Evolutionary conservation across 768 basidiomycete genomes (phyloP), one percentile per base, ranked within the genome.

Genomic region (Boletus rubescentipes): DNA sequence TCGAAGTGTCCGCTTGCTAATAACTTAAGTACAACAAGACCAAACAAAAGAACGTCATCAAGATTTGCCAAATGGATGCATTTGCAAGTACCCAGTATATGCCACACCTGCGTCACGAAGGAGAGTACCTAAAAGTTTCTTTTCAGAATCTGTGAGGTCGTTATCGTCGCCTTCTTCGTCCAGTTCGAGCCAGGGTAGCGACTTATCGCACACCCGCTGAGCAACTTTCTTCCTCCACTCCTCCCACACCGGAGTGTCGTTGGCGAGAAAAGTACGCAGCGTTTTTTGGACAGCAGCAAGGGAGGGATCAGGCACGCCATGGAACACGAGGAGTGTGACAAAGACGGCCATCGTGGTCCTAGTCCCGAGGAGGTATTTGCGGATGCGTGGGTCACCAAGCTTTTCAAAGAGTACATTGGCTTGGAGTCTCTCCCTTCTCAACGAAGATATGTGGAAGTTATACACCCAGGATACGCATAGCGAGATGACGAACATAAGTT

Each of bases 401-500:
- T 49, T 57, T 8, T 29, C 10, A n/a, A 63, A 58, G 34, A 68
- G 46, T 10, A 68, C 34, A 12, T 62, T 16, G 47, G 49, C 53
- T 59, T 73, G 62, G 8, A 61, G 39, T 15, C 30, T 44, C 31
- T 61, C 57, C 8, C 56, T 60, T 21, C 75, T 72, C 67, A 75
- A 51, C 21, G 65, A 67, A 0, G 69, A 69, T 20, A 72, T 46
- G 18, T 51, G 55, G 18, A 57, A 63, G 15, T 67, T 73, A 54
- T 74, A 72, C 4, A 26, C n/a, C 72, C 72, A 73, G 5, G 72
- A 73, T 1, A 70, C 59, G 9, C 49, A 62, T 18, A 74, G 61
- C 3, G 70, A 66, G 14, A 55, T 49, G 23, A 73, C 49, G 44
- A 74, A 73, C 67, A 74, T 65, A 48, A 72, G 53, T 46, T 74